Conservation (phyloP, 768 basidiomycete genomes). For the Asterophora parasitica region DNA sequence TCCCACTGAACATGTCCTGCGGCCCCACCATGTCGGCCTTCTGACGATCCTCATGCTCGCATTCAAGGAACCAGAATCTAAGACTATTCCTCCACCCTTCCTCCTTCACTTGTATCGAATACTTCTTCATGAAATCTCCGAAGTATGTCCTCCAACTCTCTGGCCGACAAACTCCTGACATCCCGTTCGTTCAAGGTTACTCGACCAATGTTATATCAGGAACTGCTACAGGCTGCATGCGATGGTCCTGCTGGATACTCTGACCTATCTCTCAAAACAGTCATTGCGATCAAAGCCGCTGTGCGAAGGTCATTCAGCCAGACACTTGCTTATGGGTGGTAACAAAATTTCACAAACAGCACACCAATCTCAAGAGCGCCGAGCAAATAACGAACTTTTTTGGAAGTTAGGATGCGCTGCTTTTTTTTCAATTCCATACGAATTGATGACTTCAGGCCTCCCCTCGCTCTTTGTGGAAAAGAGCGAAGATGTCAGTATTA, state of each 20-base stretch:
- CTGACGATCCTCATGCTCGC: slow-evolving; percentile 57
- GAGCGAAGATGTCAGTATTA: slow-evolving; percentile 45
- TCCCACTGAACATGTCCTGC: slow-evolving; percentile 60
- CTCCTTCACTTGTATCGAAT: slow-evolving; percentile 60
- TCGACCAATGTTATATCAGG: slow-evolving; percentile 50
- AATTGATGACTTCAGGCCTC: slow-evolving; percentile 33
- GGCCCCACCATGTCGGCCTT: slow-evolving; percentile 74
- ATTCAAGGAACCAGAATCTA: slow-evolving; percentile 55
- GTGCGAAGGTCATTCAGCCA: slow-evolving; percentile 15
- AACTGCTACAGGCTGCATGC: slow-evolving; percentile 42
- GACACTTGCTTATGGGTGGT: background rate
- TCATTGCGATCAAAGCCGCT: slow-evolving; percentile 39
- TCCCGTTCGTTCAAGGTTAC: slow-evolving; percentile 45
- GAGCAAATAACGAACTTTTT: slow-evolving; percentile 67
- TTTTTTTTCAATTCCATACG: background rate
- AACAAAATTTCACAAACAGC: slow-evolving; percentile 27
- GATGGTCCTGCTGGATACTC: slow-evolving; percentile 41
- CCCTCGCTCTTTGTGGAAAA: slow-evolving; percentile 55
- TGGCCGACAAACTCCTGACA: background rate
- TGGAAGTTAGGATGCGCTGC: slow-evolving; percentile 29
- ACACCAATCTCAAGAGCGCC: slow-evolving; percentile 43
- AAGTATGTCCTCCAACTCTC: slow-evolving; percentile 34
- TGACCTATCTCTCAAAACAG: slow-evolving; percentile 37
- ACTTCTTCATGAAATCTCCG: slow-evolving; percentile 65
- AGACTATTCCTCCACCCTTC: slow-evolving; percentile 52